Percentiles rank a stretch among this genome's conserved stretches.
These are phyloP conservation scores for Houttuynia cordata DNA, from an alignment of 164 flowering plant genomes.

Conservation along the genomic window DNA sequence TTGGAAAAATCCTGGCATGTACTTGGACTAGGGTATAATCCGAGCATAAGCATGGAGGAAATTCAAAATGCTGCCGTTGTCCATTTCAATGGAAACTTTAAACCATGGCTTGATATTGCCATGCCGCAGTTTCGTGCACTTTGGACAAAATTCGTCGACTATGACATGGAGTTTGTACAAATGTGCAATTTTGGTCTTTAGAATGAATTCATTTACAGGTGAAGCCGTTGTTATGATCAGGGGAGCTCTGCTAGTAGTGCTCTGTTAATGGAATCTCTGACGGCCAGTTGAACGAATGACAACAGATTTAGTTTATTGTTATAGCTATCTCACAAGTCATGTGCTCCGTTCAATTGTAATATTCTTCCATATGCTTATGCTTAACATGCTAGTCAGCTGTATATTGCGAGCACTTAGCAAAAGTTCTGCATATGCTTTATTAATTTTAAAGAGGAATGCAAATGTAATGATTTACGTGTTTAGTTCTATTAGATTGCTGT, in stretches of 20 bases:
- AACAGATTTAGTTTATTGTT: no score
- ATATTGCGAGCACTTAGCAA: no score
- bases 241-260: no score
- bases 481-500: no score
- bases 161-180: conserved; percentile 12
- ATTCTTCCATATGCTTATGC: not conserved
- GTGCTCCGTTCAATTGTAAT: no score
- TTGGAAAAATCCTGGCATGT: conserved; percentile 25
- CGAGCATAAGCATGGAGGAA: conserved; percentile 21
- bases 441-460: no score
- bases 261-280: no score
- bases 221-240: not conserved
- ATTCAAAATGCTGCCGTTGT: conserved; percentile 17
- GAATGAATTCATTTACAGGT: not conserved
- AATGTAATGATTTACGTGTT: no score
- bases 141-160: conserved; percentile 17
- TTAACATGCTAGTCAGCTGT: no score
- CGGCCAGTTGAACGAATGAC: no score
- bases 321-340: no score
- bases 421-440: no score
- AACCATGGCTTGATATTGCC: conserved; percentile 16
- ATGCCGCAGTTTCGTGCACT: conserved; percentile 20
- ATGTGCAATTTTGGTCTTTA: conserved; percentile 14
- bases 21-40: conserved; percentile 21
- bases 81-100: conserved; percentile 25